A percentile compares a stretch with the other conserved stretches of the same genome.
Evolutionary conservation across 2,329 filamentous ascomycete genomes (phyloP).

Genomic region (Corinectria fuckeliana): DNA sequence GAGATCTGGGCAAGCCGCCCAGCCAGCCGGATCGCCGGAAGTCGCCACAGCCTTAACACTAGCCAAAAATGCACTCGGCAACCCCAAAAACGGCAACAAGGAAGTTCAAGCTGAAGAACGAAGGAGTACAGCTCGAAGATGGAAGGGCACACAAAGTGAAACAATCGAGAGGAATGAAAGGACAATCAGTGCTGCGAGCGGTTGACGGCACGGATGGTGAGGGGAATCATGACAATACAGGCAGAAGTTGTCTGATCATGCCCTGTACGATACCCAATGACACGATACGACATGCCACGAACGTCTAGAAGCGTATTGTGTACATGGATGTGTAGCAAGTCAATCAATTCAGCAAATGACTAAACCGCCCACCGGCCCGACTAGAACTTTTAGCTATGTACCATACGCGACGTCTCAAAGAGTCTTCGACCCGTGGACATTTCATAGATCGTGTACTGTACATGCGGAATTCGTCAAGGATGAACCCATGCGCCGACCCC

Average conservation of each 20-base stretch:
- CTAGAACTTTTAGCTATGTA: neutral
- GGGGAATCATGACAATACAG: conserved; percentile 1
- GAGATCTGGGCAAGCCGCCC: neutral
- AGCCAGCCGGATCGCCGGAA: neutral
- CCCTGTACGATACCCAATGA: conserved; percentile 17
- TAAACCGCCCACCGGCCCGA: neutral
- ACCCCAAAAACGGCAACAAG: neutral
- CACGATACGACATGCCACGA: conserved; percentile 11
- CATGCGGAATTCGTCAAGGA: neutral
- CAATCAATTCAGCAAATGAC: conserved; percentile 6
- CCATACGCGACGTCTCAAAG: no score
- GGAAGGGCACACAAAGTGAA: neutral
- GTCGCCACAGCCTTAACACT: neutral
- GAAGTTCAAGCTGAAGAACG: neutral
- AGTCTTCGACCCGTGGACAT: neutral
- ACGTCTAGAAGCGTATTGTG: conserved; percentile 5
- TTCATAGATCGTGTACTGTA: neutral
- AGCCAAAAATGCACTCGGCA: neutral
- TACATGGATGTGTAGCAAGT: conserved; percentile 3
- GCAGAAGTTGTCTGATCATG: neutral
- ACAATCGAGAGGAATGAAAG: neutral
- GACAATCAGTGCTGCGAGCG: neutral
- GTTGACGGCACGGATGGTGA: neutral
- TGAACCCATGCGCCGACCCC: neutral
- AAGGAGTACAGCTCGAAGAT: neutral